Evolutionary conservation across 2,329 filamentous ascomycete species (phyloP), one percentile per base, ranked within the genome.

Genomic region (Alternaria burnsii): DNA sequence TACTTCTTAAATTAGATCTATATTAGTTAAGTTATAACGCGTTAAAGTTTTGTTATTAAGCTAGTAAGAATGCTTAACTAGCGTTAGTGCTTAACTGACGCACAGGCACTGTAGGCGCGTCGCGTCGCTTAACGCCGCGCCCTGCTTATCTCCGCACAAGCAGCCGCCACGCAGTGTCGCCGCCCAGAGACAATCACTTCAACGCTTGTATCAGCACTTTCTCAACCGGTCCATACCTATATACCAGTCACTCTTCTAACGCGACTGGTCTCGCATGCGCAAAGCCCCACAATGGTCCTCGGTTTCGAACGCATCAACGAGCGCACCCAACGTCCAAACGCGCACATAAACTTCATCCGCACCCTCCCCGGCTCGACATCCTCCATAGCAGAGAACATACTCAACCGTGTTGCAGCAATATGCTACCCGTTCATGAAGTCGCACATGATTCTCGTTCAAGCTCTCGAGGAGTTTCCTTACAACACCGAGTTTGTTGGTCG

Each of bases 401-500:
- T 80, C 50, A 76, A 74, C 55, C 75, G 76, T 55, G 76, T 80
- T 28, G 78, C 78, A 14, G 93, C 93, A 57, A 90, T 94, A 86
- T 94, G 92, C 74, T 83, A 84, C 24, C 92, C 92, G 1, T 80
- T 84, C 66, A 83, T 83, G 82, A 81, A 82, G 61, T 69, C 76
- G 55, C 71, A 84, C 68, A 76, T 78, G 70, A 77, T 83, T 58
- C 76, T 78, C 22, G 81, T 85, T 16, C 83, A 83, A 75, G 74
- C 79, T 16, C 83, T 97, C 0, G 93, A 96, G 76, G 93, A 97
- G 74, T 93, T 92, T 73, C 88, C 90, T 56, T 88, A 90, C 2
- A 97, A 97, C 71, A 82, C 82, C 42, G 92, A 96, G 77, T 97
- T 97, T 71, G 88, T 92, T 41, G 93, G 93, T 3, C 90, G 93